Base-by-base conservation (phyloP, 1,284 basidiomycete genomes). In the Apiotrichum veenhuisii region DNA sequence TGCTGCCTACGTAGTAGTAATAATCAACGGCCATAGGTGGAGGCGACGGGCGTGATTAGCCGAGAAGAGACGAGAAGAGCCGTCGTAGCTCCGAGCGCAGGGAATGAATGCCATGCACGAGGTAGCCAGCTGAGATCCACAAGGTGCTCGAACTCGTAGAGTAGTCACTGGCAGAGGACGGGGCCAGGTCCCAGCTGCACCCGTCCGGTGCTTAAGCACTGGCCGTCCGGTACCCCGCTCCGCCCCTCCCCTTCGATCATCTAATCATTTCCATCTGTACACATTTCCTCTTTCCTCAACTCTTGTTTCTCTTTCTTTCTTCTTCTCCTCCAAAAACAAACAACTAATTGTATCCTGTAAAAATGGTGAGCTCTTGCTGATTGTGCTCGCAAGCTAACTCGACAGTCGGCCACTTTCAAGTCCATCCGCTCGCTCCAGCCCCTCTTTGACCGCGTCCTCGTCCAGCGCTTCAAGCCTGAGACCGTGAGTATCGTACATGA, bases 391-490 rank as follows among this genome's bases (percentile, higher is more conserved):
- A 36, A 12, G 41, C 56, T 53, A 37, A 52, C 50, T 8, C 12
- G 15, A 12, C 61, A 75, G 75, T 68, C 76, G 50, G 77, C 80
- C 60, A 93, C 92, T 30, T 91, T 96, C 87, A 94, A 91, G 80
- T 88, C 86, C 68, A 97, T 98, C 84, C 91, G 86, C 81, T 83
- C 93, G 54, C 79, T 98, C 66, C 80, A 92, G 65, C 95, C 95
- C 61, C 86, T 98, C 54, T 82, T 98, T 59, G 95, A 98, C 86
- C 90, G 95, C 67, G 90, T 98, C 64, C 84, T 98, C 62, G 93
- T 98, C 59, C 94, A 98, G 81, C 85, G 94, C 63, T 95, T 95
- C 85, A 97, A 97, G 82, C 82, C 91, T 42, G 91, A 92, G 66
- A 87, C 88, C 3, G 90, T 92, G 68, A 63, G 85, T 80, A 22